Base-by-base conservation (phyloP, 345 rosid genomes). In the Iberis pinnata region DNA sequence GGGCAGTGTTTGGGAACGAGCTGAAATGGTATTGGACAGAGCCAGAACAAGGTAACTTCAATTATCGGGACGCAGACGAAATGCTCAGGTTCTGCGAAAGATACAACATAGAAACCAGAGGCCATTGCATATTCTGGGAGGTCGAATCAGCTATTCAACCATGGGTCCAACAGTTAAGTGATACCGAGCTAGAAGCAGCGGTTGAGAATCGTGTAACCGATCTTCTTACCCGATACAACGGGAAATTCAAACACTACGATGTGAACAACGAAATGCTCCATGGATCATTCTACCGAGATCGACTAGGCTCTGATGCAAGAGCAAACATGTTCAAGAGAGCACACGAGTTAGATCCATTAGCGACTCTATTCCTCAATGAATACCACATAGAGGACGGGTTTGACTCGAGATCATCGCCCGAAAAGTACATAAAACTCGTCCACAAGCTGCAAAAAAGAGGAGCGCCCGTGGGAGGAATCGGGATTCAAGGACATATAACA, bases 111-210 rank as follows among this genome's bases (percentile, higher is more conserved):
- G 57, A 83, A 39, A 55, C 73, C 50, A 67, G 98, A 14, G 98
- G 95, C 15, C 98, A 92, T 58, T 92, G 98, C 63, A 83, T 92
- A 76, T 88, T 92, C 82, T 92, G 98, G 96, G 98, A 92, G 71
- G 93, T 84, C 26, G 89, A 84, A 59, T 67, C 74, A 43, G 69
- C 69, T 1, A 86, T 92, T 66, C 96, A 92, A 69, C 67, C 64
- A 11, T 92, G 98, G 98, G 68, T 92, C 58, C 83, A 70, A 47
- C 60, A 81, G 45, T 76, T 84, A 43, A 75, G 77, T 55, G 75
- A 60, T 42, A 49, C 42, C 12, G 86, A 79, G 75, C 61, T 90
- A 51, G 56, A 43, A 69, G 59, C 27, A 19, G 93, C 95, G 0
- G 80, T 90, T 52, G 81, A 78, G 68, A 88, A 74, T 59, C 95